Evolutionary conservation across 345 rosid genomes (phyloP).

Genomic region (Lepidium sativum): DNA sequence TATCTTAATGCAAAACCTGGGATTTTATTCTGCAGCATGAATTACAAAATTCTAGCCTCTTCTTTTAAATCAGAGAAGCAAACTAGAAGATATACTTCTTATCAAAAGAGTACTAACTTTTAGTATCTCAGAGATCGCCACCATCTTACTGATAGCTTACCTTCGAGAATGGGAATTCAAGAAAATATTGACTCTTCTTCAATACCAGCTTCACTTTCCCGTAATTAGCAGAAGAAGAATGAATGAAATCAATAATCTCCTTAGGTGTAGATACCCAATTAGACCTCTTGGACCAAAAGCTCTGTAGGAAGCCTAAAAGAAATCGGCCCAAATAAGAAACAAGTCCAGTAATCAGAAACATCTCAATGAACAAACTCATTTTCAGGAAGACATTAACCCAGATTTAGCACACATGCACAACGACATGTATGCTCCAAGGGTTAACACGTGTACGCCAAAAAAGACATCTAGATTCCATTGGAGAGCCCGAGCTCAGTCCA

Average conservation of each 20-base stretch:
- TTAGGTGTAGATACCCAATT: no score
- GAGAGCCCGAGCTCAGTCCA: no score
- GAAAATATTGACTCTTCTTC: conserved; percentile 74
- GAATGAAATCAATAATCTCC: conserved; percentile 80
- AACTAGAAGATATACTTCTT: neutral
- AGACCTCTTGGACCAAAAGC: no score
- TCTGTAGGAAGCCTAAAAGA: no score
- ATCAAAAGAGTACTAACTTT: conserved; percentile 38
- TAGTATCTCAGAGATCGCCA: conserved; percentile 67
- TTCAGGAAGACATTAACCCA: no score
- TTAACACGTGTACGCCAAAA: no score
- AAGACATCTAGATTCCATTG: no score
- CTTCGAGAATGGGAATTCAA: conserved; percentile 96
- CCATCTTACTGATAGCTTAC: conserved; percentile 86
- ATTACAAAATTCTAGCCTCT: conserved; percentile 1
- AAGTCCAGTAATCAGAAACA: no score
- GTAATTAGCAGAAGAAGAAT: conserved; percentile 86
- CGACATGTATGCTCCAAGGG: no score
- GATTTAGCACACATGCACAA: no score
- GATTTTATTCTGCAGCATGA: conserved; percentile 49
- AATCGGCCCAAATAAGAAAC: no score
- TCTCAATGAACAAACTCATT: no score
- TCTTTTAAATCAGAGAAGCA: neutral
- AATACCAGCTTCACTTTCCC: conserved; percentile 97
- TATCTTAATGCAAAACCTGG: conserved; percentile 78